These are phyloP conservation scores for Chionographis japonica DNA, from an alignment of 106 monocot species.

Conservation along the genomic window DNA sequence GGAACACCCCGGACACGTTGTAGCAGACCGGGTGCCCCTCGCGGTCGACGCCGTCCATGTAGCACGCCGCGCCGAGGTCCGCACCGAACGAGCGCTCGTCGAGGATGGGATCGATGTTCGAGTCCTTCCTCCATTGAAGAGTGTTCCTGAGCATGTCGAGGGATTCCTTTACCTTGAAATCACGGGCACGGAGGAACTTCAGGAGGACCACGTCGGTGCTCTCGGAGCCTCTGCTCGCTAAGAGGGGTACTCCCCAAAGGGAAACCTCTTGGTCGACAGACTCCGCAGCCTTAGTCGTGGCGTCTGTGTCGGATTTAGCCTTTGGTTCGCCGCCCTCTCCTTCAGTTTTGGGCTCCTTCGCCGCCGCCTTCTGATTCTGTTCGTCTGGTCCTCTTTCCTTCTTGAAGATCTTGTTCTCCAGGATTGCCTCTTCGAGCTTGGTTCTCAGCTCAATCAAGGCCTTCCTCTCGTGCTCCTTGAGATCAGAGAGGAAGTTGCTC, in stretches of 20 bases:
- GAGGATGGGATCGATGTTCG: conserved; percentile 32
- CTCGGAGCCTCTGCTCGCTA: conserved; percentile 36
- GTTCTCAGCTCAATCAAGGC: conserved; percentile 58
- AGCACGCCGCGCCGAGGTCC: conserved; percentile 49
- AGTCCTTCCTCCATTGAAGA: conserved; percentile 56
- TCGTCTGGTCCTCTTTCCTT: conserved; percentile 6
- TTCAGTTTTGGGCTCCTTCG: neutral
- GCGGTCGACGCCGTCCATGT: conserved; percentile 51
- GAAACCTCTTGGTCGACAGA: conserved; percentile 14
- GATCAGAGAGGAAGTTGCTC: conserved; percentile 68
- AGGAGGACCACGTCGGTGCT: conserved; percentile 61
- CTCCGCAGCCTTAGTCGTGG: neutral
- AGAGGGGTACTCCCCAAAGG: conserved; percentile 68
- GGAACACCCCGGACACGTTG: conserved; percentile 53
- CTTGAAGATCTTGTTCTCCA: conserved; percentile 39
- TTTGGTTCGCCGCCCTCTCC: conserved; percentile 10
- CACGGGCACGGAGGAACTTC: conserved; percentile 80
- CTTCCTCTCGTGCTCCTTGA: conserved; percentile 70
- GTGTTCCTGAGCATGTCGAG: conserved; percentile 60
- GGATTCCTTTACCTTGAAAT: conserved; percentile 72
- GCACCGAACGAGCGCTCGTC: conserved; percentile 27
- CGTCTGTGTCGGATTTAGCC: neutral
- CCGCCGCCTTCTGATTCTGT: neutral
- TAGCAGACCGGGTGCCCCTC: conserved; percentile 83
- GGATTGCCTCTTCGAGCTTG: conserved; percentile 54